phyloP scores from a whole-genome alignment of 805 yeast genomes.

The Spathaspora sp. region DNA sequence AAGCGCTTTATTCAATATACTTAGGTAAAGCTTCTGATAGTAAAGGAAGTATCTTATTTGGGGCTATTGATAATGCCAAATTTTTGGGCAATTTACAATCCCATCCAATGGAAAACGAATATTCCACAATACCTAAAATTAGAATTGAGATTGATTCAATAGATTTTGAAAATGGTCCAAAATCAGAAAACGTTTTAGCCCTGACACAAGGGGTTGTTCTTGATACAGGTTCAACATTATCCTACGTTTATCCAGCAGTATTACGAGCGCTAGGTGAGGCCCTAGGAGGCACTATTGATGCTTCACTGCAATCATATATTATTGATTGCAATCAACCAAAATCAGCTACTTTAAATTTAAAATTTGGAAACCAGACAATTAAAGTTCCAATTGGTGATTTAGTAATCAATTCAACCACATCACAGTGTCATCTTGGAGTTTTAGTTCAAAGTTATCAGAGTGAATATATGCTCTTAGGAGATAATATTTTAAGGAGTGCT shows the following conservation, averaged over 20 bases:
- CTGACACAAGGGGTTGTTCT: conserved; percentile 22
- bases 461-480: conserved; percentile 48
- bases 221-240: too few relatives aligned
- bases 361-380: conserved; percentile 58
- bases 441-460: conserved; percentile 13
- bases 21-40: conserved; percentile 21
- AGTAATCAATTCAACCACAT: conserved; percentile 14
- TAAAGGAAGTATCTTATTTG: conserved; percentile 36
- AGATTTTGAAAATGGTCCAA: conserved; percentile 8
- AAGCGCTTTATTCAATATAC: conserved; percentile 34
- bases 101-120: conserved; percentile 23
- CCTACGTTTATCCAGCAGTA: conserved; percentile 37
- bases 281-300: conserved; percentile 40
- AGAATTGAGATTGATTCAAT: conserved; percentile 47
- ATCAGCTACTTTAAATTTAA: conserved; percentile 27
- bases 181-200: conserved; percentile 10
- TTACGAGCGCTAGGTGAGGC: conserved; percentile 32
- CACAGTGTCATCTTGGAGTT: conserved; percentile 25
- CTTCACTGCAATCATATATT: conserved; percentile 40
- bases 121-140: conserved; percentile 25
- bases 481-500: conserved; percentile 58
- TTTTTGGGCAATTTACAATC: conserved; percentile 30
- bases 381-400: conserved; percentile 42
- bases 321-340: conserved; percentile 36
- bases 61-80: conserved; percentile 42